These are phyloP conservation scores for Ocimum tenuiflorum DNA, from an alignment of 257 asterid genomes.

Conservation along the genomic window DNA sequence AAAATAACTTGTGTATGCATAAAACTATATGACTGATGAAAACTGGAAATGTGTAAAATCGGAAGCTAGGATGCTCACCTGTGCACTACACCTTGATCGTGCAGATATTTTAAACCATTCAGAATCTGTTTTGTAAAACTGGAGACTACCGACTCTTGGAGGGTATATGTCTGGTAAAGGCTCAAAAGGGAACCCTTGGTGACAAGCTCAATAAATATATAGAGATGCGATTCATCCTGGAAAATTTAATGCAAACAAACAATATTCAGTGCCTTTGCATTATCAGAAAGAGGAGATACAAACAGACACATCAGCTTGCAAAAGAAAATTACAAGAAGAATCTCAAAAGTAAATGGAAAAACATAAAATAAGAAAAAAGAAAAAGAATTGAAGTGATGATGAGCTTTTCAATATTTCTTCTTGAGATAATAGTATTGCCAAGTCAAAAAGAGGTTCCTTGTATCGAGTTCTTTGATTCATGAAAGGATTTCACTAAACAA, in stretches of 20 bases:
- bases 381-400: neutral
- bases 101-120: conserved; percentile 87
- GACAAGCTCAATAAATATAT: conserved; percentile 87
- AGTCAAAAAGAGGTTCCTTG: neutral
- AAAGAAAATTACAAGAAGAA: neutral
- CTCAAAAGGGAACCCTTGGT: conserved; percentile 79
- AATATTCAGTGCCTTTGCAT: conserved; percentile 9
- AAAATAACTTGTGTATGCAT: neutral
- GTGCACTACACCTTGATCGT: conserved; percentile 77
- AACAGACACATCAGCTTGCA: neutral
- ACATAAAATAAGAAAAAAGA: neutral
- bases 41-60: neutral
- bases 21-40: neutral
- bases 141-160: conserved; percentile 74
- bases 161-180: conserved; percentile 69
- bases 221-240: conserved; percentile 78
- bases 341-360: neutral
- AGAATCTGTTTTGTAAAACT: conserved; percentile 84
- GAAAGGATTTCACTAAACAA: neutral
- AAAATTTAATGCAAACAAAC: conserved; percentile 9
- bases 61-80: conserved; percentile 43
- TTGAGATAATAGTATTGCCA: neutral
- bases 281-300: conserved; percentile 11
- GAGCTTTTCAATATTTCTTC: neutral
- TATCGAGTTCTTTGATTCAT: neutral